Evolutionary conservation across 441 rosid genomes (phyloP), one percentile per base, ranked within the genome.

Genomic region (Brassica balearica): DNA sequence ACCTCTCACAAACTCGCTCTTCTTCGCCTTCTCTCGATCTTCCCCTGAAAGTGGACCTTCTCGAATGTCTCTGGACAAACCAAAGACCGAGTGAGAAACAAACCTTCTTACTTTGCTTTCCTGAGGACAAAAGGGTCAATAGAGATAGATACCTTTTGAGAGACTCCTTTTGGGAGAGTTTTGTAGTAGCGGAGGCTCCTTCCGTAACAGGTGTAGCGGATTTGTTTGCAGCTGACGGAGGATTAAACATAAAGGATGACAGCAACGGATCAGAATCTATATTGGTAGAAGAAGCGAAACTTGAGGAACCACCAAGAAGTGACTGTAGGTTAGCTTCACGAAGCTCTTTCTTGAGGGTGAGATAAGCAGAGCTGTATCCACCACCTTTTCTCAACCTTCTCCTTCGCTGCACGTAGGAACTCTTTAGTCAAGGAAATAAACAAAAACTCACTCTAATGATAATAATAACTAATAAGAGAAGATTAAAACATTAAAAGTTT

Each of bases 381-480:
- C 89, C 91, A 53, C 89, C 90, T 84, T 85, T 92, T n/a, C 94
- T 85, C 75, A 88, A 82, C 82, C 88, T 91, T 72, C 94, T 86
- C 83, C 80, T 89, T 64, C 90, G 89, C 89, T 92, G 97, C 63
- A 89, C 83, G 97, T 94, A 76, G 5, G 5, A 75, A 72, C 65
- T 34, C 43, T 38, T 11, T 69, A 66, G 78, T 92, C 78, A 94
- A 90, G 93, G 97, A 86, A 29, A 86, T 56, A 70, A 74, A 78
- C 82, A 66, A n/a, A 10, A 3, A 29, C 12, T 17, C 67, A 71
- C 27, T 8, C 58, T 56, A 4, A 29, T 29, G 34, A 23, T 23
- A 23, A 23, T 23, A 23, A 23, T 23, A 23, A 3, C 25, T 23
- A 23, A 23, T 23, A 23, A 11, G 51, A 43, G 2, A 51, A 62